phyloP scores from a whole-genome alignment of 164 flowering plant genomes.

The Akebia trifoliata region DNA sequence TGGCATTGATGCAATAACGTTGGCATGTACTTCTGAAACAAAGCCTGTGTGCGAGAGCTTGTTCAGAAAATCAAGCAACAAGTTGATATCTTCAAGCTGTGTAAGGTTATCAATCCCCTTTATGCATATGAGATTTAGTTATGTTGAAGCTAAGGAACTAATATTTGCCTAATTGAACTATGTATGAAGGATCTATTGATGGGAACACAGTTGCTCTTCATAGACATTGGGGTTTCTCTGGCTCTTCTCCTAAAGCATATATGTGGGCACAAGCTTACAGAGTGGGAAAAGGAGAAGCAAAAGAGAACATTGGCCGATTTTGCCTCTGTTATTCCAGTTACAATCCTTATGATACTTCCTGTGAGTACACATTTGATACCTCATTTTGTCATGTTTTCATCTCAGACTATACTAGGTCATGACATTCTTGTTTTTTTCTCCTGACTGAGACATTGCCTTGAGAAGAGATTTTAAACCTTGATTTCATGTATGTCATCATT shows the following conservation, averaged over 20 bases:
- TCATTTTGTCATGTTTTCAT: background rate
- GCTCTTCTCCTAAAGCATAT: constrained; percentile 34
- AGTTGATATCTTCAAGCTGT: constrained; percentile 37
- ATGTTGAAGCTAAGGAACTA: constrained; percentile 4
- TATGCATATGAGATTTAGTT: background rate
- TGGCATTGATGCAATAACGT: constrained; percentile 17
- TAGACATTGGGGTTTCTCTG: constrained; percentile 36
- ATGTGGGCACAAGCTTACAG: constrained; percentile 35
- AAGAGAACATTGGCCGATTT: constrained; percentile 41
- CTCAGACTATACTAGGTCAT: too few relatives aligned
- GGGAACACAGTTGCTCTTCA: constrained; percentile 57
- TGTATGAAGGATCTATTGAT: constrained; percentile 44
- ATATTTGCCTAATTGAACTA: constrained; percentile 4
- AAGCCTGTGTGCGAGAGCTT: constrained; percentile 18
- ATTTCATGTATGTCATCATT: too few relatives aligned
- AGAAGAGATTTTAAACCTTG: too few relatives aligned
- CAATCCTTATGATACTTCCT: constrained; percentile 70
- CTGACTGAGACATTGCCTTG: too few relatives aligned
- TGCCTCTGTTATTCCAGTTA: constrained; percentile 44
- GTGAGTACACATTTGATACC: constrained; percentile 29
- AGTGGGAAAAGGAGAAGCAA: constrained; percentile 44
- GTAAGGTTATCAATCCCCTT: constrained; percentile 34
- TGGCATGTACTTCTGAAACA: constrained; percentile 10
- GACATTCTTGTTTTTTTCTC: too few relatives aligned
- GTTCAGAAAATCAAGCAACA: constrained; percentile 27